Evolutionary conservation across 208 protist species (phyloP).

Genomic region (Naegleria lovaniensis): DNA sequence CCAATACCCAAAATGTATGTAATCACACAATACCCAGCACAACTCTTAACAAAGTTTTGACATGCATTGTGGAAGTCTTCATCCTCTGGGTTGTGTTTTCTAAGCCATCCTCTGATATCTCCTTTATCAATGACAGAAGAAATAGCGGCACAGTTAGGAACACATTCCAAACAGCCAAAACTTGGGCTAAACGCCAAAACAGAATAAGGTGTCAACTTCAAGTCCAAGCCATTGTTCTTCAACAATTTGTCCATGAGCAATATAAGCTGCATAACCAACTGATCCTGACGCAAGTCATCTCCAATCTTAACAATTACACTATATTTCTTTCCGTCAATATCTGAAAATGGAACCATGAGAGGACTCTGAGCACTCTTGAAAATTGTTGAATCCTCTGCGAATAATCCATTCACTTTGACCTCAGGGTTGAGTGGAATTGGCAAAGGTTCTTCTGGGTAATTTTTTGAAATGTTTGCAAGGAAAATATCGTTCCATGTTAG

Average conservation of each 20-base stretch:
- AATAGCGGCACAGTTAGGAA: slow-evolving; percentile 40
- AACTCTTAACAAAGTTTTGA: slow-evolving; percentile 86
- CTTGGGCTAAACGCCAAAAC: slow-evolving; percentile 68
- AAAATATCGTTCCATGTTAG: slow-evolving; percentile 32
- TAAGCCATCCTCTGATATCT: neutral
- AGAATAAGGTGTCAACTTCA: slow-evolving; percentile 79
- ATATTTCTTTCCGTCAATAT: slow-evolving; percentile 1
- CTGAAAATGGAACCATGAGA: slow-evolving; percentile 23
- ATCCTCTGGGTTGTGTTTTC: neutral
- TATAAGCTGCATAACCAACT: slow-evolving; percentile 83
- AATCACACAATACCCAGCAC: slow-evolving; percentile 91
- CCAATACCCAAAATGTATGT: slow-evolving; percentile 93
- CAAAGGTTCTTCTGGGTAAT: slow-evolving; percentile 34
- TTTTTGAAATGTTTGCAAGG: neutral
- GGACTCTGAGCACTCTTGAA: slow-evolving; percentile 27
- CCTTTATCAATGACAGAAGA: neutral
- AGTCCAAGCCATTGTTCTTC: slow-evolving; percentile 15
- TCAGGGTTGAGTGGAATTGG: neutral
- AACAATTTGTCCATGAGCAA: slow-evolving; percentile 23
- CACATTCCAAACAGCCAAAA: slow-evolving; percentile 71
- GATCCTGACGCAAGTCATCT: slow-evolving; percentile 94
- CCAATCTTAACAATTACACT: slow-evolving; percentile 81
- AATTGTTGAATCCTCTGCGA: neutral
- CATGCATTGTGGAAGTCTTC: neutral
- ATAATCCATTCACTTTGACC: neutral